Percentiles rank a stretch among this genome's conserved stretches.
Evolutionary conservation across 805 yeast genomes (phyloP).

Genomic region (Saccharomyces cerevisiae): DNA sequence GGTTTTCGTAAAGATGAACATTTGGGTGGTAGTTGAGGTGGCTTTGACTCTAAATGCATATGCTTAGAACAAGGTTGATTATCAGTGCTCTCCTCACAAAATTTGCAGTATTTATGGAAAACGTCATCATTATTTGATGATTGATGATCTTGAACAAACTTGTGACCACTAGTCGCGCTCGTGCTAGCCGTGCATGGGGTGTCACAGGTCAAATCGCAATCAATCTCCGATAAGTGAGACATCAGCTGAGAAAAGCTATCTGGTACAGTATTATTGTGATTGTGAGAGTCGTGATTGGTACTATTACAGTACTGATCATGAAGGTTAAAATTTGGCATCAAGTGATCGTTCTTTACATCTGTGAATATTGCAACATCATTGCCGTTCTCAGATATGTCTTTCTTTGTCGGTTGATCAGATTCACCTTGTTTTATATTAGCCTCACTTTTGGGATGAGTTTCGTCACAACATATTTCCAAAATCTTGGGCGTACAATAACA

Average conservation of each 20-base stretch:
- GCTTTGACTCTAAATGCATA: not conserved
- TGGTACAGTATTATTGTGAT: not conserved
- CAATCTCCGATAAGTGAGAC: conserved; percentile 10
- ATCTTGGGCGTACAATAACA: conserved; percentile 33
- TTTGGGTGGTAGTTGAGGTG: not conserved
- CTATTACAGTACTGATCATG: not conserved
- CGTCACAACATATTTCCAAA: conserved; percentile 37
- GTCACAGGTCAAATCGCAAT: conserved; percentile 26
- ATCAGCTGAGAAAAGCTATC: not conserved
- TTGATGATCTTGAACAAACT: not conserved
- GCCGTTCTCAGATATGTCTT: not conserved
- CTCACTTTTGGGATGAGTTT: conserved; percentile 17
- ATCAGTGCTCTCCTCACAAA: conserved; percentile 19
- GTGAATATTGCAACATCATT: conserved; percentile 9
- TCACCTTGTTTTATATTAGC: not conserved
- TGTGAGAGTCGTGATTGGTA: not conserved
- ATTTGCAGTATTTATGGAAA: conserved; percentile 29
- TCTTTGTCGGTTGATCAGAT: not conserved
- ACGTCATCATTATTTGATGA: conserved; percentile 14
- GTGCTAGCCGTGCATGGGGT: conserved; percentile 5
- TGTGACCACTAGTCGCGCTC: not conserved
- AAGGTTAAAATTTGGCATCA: not conserved
- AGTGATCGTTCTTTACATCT: not conserved
- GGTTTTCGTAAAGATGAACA: not conserved
- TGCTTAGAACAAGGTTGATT: not conserved